Percentiles rank a stretch among this genome's conserved stretches.
Conservation (phyloP, 768 basidiomycete genomes). For the Mrakia hoshinonis region DNA sequence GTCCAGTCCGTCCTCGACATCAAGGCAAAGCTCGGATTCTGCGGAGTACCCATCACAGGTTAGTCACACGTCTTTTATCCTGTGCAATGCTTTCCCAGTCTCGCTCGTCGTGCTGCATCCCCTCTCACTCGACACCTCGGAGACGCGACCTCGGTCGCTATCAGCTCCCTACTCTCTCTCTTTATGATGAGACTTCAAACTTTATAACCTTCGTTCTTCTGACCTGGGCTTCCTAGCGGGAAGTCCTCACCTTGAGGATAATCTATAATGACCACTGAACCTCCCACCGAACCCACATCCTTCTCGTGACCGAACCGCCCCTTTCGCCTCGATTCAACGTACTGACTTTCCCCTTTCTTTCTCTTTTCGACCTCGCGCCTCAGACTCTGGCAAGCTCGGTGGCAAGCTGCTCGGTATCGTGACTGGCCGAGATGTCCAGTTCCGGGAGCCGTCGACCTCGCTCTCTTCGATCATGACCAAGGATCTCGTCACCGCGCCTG, state of each 20-base stretch:
- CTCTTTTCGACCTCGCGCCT: conserved; percentile 13
- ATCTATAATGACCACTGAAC: conserved; percentile 41
- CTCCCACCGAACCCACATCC: not conserved
- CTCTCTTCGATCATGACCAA: conserved; percentile 84
- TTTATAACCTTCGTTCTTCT: conserved; percentile 83
- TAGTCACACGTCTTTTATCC: conserved; percentile 40
- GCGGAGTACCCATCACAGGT: conserved; percentile 97
- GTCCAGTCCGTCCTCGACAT: conserved; percentile 89
- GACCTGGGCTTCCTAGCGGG: conserved; percentile 53
- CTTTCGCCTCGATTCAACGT: not conserved
- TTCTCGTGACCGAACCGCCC: not conserved
- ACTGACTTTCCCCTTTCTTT: conserved; percentile 16
- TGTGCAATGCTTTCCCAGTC: conserved; percentile 16
- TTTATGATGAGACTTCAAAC: conserved; percentile 36
- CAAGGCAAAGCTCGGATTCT: conserved; percentile 84
- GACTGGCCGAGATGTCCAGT: conserved; percentile 91
- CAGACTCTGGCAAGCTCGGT: conserved; percentile 77
- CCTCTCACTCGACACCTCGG: not conserved
- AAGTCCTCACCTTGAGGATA: conserved; percentile 66
- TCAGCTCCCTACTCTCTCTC: not conserved
- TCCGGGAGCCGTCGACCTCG: conserved; percentile 58
- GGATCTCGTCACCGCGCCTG: conserved; percentile 69
- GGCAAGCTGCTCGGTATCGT: conserved; percentile 94
- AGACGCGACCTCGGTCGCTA: conserved; percentile 15
- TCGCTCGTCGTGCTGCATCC: conserved; percentile 23